Evolutionary conservation across 257 asterid species (phyloP).

Genomic region (Knoxia roxburghii): DNA sequence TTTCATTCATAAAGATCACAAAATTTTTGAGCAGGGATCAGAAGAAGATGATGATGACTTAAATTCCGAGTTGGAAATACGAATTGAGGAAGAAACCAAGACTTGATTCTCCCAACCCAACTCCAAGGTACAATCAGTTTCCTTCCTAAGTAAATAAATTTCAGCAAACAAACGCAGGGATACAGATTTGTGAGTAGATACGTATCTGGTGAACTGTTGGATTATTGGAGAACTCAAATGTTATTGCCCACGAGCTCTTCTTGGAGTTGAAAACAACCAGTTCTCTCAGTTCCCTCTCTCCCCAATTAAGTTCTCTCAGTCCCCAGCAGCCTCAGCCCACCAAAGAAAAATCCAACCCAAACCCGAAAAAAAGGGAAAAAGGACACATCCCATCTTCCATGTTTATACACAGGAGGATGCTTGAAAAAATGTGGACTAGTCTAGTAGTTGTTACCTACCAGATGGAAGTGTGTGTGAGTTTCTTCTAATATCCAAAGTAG

Average conservation of each 20-base stretch:
- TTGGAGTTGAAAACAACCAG: slow-evolving; percentile 10
- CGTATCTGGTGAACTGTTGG: slow-evolving; percentile 11
- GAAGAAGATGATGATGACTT: not conserved
- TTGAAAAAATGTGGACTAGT: not conserved
- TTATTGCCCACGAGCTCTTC: slow-evolving; percentile 8
- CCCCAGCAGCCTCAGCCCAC: not conserved
- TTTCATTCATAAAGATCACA: not conserved
- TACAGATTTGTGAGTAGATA: slow-evolving; percentile 9
- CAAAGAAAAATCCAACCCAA: not conserved
- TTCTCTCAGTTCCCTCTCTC: not conserved
- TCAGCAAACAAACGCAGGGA: slow-evolving; percentile 16
- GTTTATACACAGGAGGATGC: not conserved
- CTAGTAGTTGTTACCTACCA: not conserved
- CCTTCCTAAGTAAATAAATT: slow-evolving; percentile 8
- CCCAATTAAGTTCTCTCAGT: not conserved
- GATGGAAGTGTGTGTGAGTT: too few species aligned
- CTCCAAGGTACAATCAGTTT: slow-evolving; percentile 28
- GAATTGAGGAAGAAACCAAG: slow-evolving; percentile 14
- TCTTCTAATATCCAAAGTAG: not conserved
- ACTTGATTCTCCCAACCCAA: slow-evolving; percentile 28
- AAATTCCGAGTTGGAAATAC: not conserved
- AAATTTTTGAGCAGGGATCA: not conserved
- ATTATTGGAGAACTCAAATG: slow-evolving; percentile 1
- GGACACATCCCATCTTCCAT: not conserved
- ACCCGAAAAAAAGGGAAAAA: not conserved